Conservation (phyloP, 2,329 filamentous ascomycete species). For the Colletotrichum tanaceti region DNA sequence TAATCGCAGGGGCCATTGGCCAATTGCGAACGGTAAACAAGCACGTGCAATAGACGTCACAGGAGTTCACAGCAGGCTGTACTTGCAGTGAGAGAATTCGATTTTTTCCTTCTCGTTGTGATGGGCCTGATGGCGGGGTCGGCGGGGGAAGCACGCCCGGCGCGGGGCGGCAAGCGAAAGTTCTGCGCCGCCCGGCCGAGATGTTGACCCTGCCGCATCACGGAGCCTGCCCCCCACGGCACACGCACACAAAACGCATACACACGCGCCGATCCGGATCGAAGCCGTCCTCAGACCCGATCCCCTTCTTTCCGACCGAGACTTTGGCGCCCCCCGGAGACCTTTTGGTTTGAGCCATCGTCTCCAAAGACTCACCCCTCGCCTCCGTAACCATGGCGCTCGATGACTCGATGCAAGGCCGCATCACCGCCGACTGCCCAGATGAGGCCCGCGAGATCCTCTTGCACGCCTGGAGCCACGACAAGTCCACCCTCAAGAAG, state of each 20-base stretch:
- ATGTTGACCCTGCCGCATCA: conserved; percentile 18
- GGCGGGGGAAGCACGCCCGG: conserved; percentile 20
- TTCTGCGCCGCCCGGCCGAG: conserved; percentile 23
- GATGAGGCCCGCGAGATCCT: conserved; percentile 63
- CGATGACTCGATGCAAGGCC: conserved; percentile 63
- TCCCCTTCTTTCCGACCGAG: conserved; percentile 1
- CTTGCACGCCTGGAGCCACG: conserved; percentile 66
- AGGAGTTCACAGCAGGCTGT: neutral
- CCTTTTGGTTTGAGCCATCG: neutral
- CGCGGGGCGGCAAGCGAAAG: conserved; percentile 24
- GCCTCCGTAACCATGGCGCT: conserved; percentile 46
- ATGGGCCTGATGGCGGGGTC: conserved; percentile 38
- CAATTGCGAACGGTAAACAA: conserved; percentile 27
- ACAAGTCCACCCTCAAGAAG: conserved; percentile 74
- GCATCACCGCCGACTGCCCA: conserved; percentile 66
- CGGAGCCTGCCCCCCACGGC: conserved; percentile 17
- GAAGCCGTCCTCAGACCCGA: conserved; percentile 17
- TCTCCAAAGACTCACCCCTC: conserved; percentile 8
- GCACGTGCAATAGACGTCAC: conserved; percentile 39
- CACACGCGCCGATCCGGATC: conserved; percentile 21
- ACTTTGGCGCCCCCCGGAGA: neutral
- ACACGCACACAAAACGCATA: neutral
- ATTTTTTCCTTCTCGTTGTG: conserved; percentile 18
- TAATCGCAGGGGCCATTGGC: conserved; percentile 34
- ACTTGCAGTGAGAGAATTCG: neutral